phyloP scores from a whole-genome alignment of 768 basidiomycete species.

The Boletus sp. region DNA sequence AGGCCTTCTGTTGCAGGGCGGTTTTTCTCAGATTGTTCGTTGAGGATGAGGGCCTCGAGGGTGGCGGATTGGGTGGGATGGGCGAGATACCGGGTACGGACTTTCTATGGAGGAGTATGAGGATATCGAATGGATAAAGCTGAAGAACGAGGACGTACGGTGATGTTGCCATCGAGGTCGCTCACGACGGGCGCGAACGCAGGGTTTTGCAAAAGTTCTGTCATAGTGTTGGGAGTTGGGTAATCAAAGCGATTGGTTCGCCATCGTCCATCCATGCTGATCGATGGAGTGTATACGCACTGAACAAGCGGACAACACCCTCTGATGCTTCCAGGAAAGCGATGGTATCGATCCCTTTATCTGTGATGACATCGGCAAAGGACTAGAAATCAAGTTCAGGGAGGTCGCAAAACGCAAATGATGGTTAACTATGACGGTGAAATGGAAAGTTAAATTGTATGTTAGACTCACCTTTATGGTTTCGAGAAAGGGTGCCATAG shows the following conservation, averaged over 20 bases:
- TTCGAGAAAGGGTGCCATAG: slow-evolving; percentile 76
- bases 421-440: background rate
- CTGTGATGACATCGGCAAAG: slow-evolving; percentile 89
- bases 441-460: too few relatives aligned
- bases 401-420: background rate
- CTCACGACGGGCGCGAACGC: slow-evolving; percentile 82
- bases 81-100: slow-evolving; percentile 73
- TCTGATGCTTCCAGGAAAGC: slow-evolving; percentile 86
- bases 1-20: slow-evolving; percentile 86
- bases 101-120: slow-evolving; percentile 62
- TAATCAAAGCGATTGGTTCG: background rate
- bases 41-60: slow-evolving; percentile 77
- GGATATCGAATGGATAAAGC: background rate
- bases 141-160: slow-evolving; percentile 44
- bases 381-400: slow-evolving; percentile 49
- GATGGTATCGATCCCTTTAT: slow-evolving; percentile 84
- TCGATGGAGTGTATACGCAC: slow-evolving; percentile 42
- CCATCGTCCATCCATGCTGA: background rate
- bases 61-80: slow-evolving; percentile 65
- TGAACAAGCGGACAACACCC: slow-evolving; percentile 88
- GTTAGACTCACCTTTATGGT: slow-evolving; percentile 54
- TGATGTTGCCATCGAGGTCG: slow-evolving; percentile 91
- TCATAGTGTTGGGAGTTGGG: background rate
- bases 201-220: slow-evolving; percentile 27
- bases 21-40: slow-evolving; percentile 88